A percentile compares a stretch with the other conserved stretches of the same genome.
Evolutionary conservation across 2,329 filamentous ascomycete species (phyloP).

Genomic region (Tolypocladium cylindrosporum): DNA sequence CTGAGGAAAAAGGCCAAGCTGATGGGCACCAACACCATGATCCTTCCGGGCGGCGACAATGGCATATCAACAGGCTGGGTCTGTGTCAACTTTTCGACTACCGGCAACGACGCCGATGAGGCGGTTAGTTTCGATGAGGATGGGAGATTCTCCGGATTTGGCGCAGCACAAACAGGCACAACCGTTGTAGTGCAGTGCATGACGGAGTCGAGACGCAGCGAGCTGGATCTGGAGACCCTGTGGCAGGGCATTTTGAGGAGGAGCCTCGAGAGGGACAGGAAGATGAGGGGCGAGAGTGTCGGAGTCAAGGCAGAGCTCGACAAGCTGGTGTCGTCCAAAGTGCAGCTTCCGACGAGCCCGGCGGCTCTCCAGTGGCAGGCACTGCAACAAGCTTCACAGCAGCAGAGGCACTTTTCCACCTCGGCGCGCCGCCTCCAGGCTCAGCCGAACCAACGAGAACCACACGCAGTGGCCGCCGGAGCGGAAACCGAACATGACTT

Average conservation of each 20-base stretch:
- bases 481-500: conserved; percentile 6
- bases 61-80: conserved; percentile 93
- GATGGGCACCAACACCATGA: conserved; percentile 61
- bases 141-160: conserved; percentile 68
- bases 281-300: conserved; percentile 16
- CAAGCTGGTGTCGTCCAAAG: conserved; percentile 16
- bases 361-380: conserved; percentile 25
- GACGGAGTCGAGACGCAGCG: conserved; percentile 40
- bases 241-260: conserved; percentile 35
- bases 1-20: conserved; percentile 75
- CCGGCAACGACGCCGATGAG: conserved; percentile 45
- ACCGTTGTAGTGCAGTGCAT: conserved; percentile 49
- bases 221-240: conserved; percentile 42
- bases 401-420: conserved; percentile 24
- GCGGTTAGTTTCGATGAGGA: conserved; percentile 32
- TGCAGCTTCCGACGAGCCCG: conserved; percentile 20
- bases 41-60: conserved; percentile 60
- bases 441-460: neutral
- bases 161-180: conserved; percentile 37
- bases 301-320: conserved; percentile 17
- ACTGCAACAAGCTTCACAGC: conserved; percentile 21
- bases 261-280: conserved; percentile 19
- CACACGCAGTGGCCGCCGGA: neutral
- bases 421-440: conserved; percentile 13
- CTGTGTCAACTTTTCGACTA: conserved; percentile 76